Conservation (phyloP, 2,329 filamentous ascomycete genomes). For the Myriangium duriaei region DNA sequence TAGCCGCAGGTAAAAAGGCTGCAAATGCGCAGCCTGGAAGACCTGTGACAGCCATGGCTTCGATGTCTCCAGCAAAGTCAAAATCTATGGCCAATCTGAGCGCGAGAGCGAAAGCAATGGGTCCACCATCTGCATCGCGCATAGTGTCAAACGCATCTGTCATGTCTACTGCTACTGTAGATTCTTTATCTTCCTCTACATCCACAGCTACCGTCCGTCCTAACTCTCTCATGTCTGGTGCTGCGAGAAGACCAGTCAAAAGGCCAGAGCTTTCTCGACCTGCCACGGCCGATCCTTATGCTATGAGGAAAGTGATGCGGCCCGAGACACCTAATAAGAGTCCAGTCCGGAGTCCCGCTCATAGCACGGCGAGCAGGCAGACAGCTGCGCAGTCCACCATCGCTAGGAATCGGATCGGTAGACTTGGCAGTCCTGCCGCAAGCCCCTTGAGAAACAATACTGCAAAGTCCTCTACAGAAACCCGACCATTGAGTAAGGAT, state of each 20-base stretch:
- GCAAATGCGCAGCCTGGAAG: constrained; percentile 38
- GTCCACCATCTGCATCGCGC: constrained; percentile 11
- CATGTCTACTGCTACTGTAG: constrained; percentile 20
- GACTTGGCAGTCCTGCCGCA: constrained; percentile 9
- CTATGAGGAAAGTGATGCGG: constrained; percentile 23
- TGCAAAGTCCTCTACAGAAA: constrained; percentile 10
- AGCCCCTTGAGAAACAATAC: constrained; percentile 10
- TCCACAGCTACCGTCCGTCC: constrained; percentile 21
- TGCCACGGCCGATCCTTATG: constrained; percentile 44
- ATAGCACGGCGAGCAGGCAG: constrained; percentile 24
- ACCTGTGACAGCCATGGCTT: constrained; percentile 46
- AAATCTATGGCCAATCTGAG: constrained; percentile 13
- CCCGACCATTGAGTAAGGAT: constrained; percentile 22
- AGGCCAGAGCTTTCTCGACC: constrained; percentile 35
- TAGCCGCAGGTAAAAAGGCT: constrained; percentile 65
- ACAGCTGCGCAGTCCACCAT: constrained; percentile 14
- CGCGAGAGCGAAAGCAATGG: constrained; percentile 9
- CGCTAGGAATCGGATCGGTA: constrained; percentile 8
- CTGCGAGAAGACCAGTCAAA: constrained; percentile 38
- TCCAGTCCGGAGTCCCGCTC: constrained; percentile 31
- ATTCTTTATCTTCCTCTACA: constrained; percentile 16
- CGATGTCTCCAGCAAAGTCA: constrained; percentile 36
- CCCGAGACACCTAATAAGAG: constrained; percentile 36
- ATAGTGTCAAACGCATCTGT: constrained; percentile 19
- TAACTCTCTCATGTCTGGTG: constrained; percentile 44